phyloP scores from a whole-genome alignment of 2,329 filamentous ascomycete species.

The Nannizziopsis barbatae region DNA sequence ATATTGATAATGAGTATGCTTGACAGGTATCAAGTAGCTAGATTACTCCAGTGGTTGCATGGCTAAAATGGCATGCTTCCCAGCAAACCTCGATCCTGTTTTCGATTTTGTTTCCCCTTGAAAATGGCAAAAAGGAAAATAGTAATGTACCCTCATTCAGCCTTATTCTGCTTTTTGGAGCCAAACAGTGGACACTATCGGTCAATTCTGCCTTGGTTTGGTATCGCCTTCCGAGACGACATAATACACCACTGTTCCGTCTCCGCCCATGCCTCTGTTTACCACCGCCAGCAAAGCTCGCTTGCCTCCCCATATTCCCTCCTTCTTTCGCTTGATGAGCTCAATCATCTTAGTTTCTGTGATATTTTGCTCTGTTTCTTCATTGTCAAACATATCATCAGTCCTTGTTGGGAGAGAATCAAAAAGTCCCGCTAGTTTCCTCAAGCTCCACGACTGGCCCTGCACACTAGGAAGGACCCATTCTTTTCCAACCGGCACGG shows the following conservation, averaged over 20 bases:
- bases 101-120: too few species aligned
- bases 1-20: too few species aligned
- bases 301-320: constrained; percentile 40
- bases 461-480: constrained; percentile 51
- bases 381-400: constrained; percentile 14
- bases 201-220: constrained; percentile 53
- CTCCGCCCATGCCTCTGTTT: constrained; percentile 39
- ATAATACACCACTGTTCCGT: constrained; percentile 56
- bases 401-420: constrained; percentile 37
- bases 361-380: constrained; percentile 17
- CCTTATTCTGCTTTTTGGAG: background rate
- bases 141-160: too few species aligned
- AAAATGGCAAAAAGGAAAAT: too few species aligned
- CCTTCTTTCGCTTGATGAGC: constrained; percentile 24
- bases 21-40: too few species aligned
- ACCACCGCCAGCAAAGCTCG: constrained; percentile 48
- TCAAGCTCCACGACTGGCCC: constrained; percentile 50
- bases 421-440: constrained; percentile 46
- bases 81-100: too few species aligned
- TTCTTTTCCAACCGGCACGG: constrained; percentile 41
- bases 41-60: too few species aligned
- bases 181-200: background rate
- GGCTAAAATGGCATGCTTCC: too few species aligned
- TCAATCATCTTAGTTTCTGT: constrained; percentile 24
- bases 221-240: constrained; percentile 53